Evolutionary conservation across 495 filamentous ascomycete species (phyloP).

Genomic region (Echria macrotheca): DNA sequence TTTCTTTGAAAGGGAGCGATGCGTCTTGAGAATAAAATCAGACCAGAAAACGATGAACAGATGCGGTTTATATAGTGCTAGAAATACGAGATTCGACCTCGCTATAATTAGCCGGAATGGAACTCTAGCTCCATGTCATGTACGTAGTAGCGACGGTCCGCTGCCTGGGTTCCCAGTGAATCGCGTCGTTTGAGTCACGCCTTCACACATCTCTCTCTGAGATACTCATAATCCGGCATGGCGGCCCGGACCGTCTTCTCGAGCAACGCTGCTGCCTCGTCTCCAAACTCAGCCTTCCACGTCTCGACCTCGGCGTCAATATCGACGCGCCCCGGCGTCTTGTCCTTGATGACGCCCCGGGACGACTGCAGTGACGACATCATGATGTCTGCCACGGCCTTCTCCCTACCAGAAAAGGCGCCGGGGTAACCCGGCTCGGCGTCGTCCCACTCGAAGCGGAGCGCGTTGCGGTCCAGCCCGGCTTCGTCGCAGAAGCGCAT

Average conservation of each 20-base stretch:
- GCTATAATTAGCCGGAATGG: no score
- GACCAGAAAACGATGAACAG: no score
- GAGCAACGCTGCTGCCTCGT: conserved; percentile 28
- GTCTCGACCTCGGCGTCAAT: conserved; percentile 36
- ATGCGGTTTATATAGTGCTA: no score
- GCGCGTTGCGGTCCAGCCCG: background rate
- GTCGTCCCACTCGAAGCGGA: conserved; percentile 3
- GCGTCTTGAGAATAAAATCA: no score
- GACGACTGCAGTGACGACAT: background rate
- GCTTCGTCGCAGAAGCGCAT: background rate
- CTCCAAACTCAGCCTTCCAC: conserved; percentile 46
- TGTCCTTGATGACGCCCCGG: conserved; percentile 1
- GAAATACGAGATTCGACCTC: no score
- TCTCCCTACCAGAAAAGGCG: no score
- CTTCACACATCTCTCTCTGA: conserved; percentile 32
- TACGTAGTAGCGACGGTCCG: no score
- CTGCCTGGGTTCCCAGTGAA: no score
- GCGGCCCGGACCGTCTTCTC: conserved; percentile 34
- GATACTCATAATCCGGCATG: conserved; percentile 45
- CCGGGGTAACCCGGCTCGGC: background rate
- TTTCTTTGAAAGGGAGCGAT: no score
- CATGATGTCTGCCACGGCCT: background rate
- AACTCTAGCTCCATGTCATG: no score
- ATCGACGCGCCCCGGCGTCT: conserved; percentile 21
- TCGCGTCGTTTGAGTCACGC: background rate